These are phyloP conservation scores for Debaryomycetaceae sp. DNA, from an alignment of 1,139 yeast species.

Conservation along the genomic window DNA sequence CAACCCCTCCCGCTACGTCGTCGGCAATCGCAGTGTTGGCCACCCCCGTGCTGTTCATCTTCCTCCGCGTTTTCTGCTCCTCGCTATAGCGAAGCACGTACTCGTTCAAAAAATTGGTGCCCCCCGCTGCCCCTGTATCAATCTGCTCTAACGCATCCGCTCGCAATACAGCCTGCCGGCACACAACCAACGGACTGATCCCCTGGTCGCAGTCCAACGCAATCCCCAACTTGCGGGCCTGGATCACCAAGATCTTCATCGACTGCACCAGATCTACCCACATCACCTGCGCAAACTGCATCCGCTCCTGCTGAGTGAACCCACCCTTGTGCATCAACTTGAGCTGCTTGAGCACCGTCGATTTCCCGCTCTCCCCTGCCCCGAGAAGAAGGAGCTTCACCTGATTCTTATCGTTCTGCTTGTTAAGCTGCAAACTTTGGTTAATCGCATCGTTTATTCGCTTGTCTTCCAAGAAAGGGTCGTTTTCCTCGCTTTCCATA, in stretches of 20 bases:
- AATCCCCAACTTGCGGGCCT: slow-evolving; percentile 62
- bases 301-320: slow-evolving; percentile 73
- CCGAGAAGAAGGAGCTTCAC: slow-evolving; percentile 74
- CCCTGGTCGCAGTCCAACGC: slow-evolving; percentile 58
- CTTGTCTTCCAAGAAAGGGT: slow-evolving; percentile 49
- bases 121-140: slow-evolving; percentile 70
- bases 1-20: slow-evolving; percentile 5
- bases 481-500: slow-evolving; percentile 40
- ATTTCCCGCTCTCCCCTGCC: slow-evolving; percentile 95
- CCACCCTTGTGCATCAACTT: slow-evolving; percentile 83
- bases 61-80: slow-evolving; percentile 46
- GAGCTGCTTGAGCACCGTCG: slow-evolving; percentile 93
- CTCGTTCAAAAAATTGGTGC: slow-evolving; percentile 58
- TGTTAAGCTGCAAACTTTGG: slow-evolving; percentile 53
- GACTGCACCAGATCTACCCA: slow-evolving; percentile 92
- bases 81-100: slow-evolving; percentile 64
- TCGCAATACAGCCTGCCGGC: slow-evolving; percentile 48
- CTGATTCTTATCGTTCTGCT: slow-evolving; percentile 45
- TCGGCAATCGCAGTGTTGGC: slow-evolving; percentile 48
- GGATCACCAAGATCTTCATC: slow-evolving; percentile 77
- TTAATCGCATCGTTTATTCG: slow-evolving; percentile 66
- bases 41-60: slow-evolving; percentile 52
- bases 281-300: slow-evolving; percentile 82
- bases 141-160: slow-evolving; percentile 60
- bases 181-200: slow-evolving; percentile 39